phyloP scores from a whole-genome alignment of 179 eudicot species.

The Carnegiea gigantea region DNA sequence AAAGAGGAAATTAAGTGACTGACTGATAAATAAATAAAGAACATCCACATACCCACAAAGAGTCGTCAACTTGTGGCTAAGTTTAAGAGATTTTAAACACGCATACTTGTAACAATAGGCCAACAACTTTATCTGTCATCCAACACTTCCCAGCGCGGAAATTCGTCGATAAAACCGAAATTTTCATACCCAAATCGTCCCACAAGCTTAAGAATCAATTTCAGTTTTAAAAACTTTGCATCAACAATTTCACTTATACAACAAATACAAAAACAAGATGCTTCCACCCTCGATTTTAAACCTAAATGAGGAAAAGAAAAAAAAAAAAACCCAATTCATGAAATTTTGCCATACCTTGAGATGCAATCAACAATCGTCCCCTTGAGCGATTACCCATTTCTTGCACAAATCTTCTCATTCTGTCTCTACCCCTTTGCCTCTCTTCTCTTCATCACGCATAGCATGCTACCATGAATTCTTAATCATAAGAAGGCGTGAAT shows the following conservation, averaged over 20 bases:
- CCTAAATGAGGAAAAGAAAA: background rate
- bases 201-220: background rate
- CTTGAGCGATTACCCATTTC: slow-evolving; percentile 4
- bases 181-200: background rate
- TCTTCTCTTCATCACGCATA: slow-evolving; percentile 19
- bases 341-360: slow-evolving; percentile 17
- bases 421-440: slow-evolving; percentile 1
- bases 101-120: slow-evolving; percentile 30
- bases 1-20: background rate
- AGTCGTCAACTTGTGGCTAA: background rate
- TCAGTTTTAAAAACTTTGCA: background rate
- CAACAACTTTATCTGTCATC: slow-evolving; percentile 33
- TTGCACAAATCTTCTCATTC: background rate
- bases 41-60: slow-evolving; percentile 7
- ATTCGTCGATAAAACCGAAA: slow-evolving; percentile 3
- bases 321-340: background rate
- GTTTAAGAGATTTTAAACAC: slow-evolving; percentile 22
- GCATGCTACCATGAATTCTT: background rate
- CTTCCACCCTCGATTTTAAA: background rate
- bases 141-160: slow-evolving; percentile 26
- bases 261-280: slow-evolving; percentile 7
- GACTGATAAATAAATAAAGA: background rate
- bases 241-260: slow-evolving; percentile 5
- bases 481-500: slow-evolving; percentile 1
- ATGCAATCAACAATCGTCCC: slow-evolving; percentile 23